Evolutionary conservation across 2,329 filamentous ascomycete species (phyloP), one percentile per base, ranked within the genome.

Genomic region (Metarhizium robertsii): DNA sequence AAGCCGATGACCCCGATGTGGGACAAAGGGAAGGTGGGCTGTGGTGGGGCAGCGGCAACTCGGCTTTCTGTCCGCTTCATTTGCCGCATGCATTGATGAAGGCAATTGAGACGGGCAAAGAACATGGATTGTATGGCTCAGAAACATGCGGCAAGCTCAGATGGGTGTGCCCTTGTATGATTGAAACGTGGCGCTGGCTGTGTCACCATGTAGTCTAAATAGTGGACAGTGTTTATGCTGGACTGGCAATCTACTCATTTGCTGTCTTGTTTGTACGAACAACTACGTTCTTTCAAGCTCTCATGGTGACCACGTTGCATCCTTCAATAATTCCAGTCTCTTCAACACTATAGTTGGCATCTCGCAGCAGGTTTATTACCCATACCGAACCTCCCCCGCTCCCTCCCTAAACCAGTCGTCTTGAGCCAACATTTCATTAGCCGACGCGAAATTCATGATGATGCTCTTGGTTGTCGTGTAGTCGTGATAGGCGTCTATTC

Each of bases 381-480:
- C 67, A 55, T 69, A 69, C 10, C 67, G 61, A 14, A 87, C 85
- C 49, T 77, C 68, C 0, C 71, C 76, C 1, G 70, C 64, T 2
- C 75, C 79, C 54, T 86, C 83, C 51, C 77, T 74, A 65, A 90
- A 90, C 86, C 86, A 90, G 58, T 86, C 84, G 42, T 87, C 84
- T 2, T 70, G 71, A 13, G 70, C 73, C 20, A 80, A 61, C 0
- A 71, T 65, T 61, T 84, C 80, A 53, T 80, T 76, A 0, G 70
- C 69, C 0, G 76, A 75, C 0, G 82, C 85, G 61, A 86, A 89
- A 65, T 87, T 90, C 58, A 90, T 78, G 34, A 87, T 80, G 0
- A 81, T 85, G 64, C 84, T 87, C 71, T 86, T 87, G 13, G 77
- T 77, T 36, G 65, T 79, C 0, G 81, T 83, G 60, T 84, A 84